Conservation (phyloP, 306 rosid species). For the Vigna hirtella region DNA sequence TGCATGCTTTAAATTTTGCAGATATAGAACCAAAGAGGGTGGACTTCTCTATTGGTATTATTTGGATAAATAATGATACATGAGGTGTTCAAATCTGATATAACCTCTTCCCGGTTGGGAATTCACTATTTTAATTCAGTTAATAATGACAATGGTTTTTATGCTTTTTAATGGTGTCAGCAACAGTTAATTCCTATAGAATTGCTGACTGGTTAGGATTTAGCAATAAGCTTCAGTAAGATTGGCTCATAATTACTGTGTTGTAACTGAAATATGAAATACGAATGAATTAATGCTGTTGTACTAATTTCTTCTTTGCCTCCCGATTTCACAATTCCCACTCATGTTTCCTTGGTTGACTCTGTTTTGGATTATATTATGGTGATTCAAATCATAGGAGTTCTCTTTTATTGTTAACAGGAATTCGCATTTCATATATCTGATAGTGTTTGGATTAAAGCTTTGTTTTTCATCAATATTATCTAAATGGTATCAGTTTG, state of each 20-base stretch:
- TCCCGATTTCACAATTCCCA: constrained; percentile 24
- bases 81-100: constrained; percentile 33
- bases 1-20: constrained; percentile 65
- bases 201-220: constrained; percentile 45
- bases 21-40: constrained; percentile 44
- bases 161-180: constrained; percentile 39
- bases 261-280: constrained; percentile 38
- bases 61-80: constrained; percentile 45
- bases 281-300: constrained; percentile 28
- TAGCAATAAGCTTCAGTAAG: constrained; percentile 47
- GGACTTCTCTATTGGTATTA: constrained; percentile 42
- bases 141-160: constrained; percentile 38
- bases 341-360: constrained; percentile 21
- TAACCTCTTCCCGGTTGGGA: constrained; percentile 37
- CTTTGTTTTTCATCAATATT: neutral
- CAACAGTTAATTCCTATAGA: constrained; percentile 2
- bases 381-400: neutral
- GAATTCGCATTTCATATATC: constrained; percentile 2
- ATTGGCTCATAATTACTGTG: constrained; percentile 41
- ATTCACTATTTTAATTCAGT: constrained; percentile 35
- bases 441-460: neutral
- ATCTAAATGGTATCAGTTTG: neutral
- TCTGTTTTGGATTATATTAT: constrained; percentile 26
- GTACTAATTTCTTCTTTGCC: constrained; percentile 30
- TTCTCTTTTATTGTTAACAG: neutral